Evolutionary conservation across 1,139 yeast genomes (phyloP).

Genomic region (Blastobotrys petasosporus): DNA sequence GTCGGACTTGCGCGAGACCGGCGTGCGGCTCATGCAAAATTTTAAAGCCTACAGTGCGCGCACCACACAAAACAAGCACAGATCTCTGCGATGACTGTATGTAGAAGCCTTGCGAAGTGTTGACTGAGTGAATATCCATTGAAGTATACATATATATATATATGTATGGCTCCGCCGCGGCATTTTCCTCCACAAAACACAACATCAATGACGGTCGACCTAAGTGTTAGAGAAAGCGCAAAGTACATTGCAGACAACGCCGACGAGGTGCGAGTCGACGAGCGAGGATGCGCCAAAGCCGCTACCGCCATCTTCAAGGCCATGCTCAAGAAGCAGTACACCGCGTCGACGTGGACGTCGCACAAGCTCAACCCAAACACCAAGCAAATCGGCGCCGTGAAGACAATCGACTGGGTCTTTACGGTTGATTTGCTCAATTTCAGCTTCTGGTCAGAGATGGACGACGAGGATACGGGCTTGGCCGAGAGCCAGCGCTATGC

Average conservation of each 20-base stretch:
- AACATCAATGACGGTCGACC: background rate
- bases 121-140: too few relatives aligned
- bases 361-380: slow-evolving; percentile 35
- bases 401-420: slow-evolving; percentile 37
- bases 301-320: slow-evolving; percentile 27
- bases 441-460: slow-evolving; percentile 40
- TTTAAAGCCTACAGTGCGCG: too few relatives aligned
- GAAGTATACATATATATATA: too few relatives aligned
- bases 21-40: background rate
- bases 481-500: slow-evolving; percentile 31
- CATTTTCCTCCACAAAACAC: background rate
- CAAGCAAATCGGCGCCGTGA: slow-evolving; percentile 4
- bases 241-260: slow-evolving; percentile 28
- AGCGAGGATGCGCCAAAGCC: slow-evolving; percentile 26
- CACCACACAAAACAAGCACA: too few relatives aligned
- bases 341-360: slow-evolving; percentile 34
- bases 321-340: slow-evolving; percentile 30
- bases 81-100: too few relatives aligned
- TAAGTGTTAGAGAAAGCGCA: slow-evolving; percentile 25
- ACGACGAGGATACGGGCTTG: slow-evolving; percentile 31
- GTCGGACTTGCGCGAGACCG: background rate
- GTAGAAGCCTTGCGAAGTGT: too few relatives aligned
- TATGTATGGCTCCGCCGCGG: too few relatives aligned
- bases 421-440: slow-evolving; percentile 39
- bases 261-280: slow-evolving; percentile 27